Base-by-base conservation (phyloP, 2,329 filamentous ascomycete species). In the Metarhizium robertsii region DNA sequence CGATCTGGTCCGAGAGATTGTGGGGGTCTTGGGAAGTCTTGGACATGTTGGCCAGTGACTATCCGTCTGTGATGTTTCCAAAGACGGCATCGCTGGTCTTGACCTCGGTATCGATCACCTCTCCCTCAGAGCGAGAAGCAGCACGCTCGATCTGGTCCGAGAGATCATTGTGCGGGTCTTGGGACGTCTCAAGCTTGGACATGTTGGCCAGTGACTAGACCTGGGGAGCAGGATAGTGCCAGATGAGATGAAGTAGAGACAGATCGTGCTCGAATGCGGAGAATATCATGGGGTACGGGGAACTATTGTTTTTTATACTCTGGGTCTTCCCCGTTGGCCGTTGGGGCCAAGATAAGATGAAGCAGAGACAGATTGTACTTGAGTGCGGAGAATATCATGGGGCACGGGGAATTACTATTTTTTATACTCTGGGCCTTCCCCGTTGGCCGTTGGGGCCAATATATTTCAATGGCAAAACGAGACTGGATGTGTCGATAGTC, bases 41-140 rank as follows among this genome's bases (percentile, higher is more conserved):
- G 32, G 32, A 34, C 32, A 34, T 34, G 32, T 34, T 34, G 6
- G 32, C 32, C 32, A 34, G 10, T 11, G 32, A 34, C 32, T 34
- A 8, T 3, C 55, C 52, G 36, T 59, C 60, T 2, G 55, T 59
- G 11, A 67, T 61, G 20, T 64, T 59, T 30, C 65, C 65, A 47
- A 63, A 64, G 25, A 64, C 62, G 16, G 60, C 61, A 55, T 64
- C 62, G 46, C 62, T 18, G n/a, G 36, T 43, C 40, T 43, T 43
- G 40, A 43, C 40, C 11, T 43, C 40, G 8, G 40, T 16, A 18
- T 43, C 40, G 6, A 43, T 6, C 40, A 43, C 40, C n/a, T 43
- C 40, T 43, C 40, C 40, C 40, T 43, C 40, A 16, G 40, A 43
- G 8, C 6, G 40, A 6, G 40, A 43, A 13, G 40, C 14, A 16